Conservation (phyloP, 345 rosid species). For the Linum tenue region DNA sequence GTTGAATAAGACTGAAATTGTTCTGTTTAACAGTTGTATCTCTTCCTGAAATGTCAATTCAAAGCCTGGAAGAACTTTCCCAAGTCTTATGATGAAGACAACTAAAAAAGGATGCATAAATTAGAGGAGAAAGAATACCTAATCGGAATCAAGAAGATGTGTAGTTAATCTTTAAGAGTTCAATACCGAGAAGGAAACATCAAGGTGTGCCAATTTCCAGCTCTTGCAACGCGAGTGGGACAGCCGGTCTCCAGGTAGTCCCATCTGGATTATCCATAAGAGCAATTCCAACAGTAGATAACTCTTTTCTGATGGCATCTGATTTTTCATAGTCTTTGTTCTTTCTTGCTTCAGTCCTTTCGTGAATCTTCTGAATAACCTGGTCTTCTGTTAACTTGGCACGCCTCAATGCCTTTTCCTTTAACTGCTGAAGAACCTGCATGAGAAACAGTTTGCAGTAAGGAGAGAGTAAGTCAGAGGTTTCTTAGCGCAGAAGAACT, state of each 20-base stretch:
- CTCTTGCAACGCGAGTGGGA: slow-evolving; percentile 65
- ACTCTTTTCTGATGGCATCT: slow-evolving; percentile 70
- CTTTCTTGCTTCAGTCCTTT: slow-evolving; percentile 61
- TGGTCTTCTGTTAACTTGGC: slow-evolving; percentile 59
- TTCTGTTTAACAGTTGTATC: background rate
- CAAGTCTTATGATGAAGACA: background rate
- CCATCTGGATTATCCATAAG: slow-evolving; percentile 80
- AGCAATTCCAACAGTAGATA: slow-evolving; percentile 65
- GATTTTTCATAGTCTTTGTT: slow-evolving; percentile 80
- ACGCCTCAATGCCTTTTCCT: slow-evolving; percentile 66
- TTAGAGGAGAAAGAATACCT: too few relatives aligned
- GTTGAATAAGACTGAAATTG: background rate
- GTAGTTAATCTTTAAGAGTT: too few relatives aligned
- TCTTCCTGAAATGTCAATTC: background rate
- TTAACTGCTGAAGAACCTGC: slow-evolving; percentile 68
- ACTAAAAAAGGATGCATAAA: background rate
- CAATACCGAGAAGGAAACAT: background rate
- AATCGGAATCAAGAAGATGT: too few relatives aligned
- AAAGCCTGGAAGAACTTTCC: background rate
- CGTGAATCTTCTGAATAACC: slow-evolving; percentile 47
- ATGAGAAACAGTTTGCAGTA: slow-evolving; percentile 4
- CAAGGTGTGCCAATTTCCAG: slow-evolving; percentile 29
- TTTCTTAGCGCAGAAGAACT: background rate
- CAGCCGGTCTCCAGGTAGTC: slow-evolving; percentile 81
- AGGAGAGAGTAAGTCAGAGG: too few relatives aligned